Percentiles rank a stretch among this genome's conserved stretches.
These are phyloP conservation scores for Poteriospumella lacustris DNA, from an alignment of 108 stramenopile genomes.

Conservation along the genomic window DNA sequence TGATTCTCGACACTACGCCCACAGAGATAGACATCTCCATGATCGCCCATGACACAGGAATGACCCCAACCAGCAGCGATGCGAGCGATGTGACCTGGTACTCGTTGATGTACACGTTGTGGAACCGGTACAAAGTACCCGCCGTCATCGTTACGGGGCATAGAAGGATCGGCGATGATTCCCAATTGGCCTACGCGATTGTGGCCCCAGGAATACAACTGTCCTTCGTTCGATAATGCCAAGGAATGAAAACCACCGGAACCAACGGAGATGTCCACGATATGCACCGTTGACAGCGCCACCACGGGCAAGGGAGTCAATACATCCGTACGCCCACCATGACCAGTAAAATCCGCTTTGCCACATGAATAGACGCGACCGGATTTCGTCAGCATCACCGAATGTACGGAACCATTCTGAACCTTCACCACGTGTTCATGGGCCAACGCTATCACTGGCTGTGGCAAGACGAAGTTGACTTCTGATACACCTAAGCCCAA, in stretches of 20 bases:
- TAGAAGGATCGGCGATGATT: conserved; percentile 27
- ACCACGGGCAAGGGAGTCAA: conserved; percentile 35
- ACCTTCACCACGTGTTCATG: conserved; percentile 37
- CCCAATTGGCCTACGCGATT: conserved; percentile 49
- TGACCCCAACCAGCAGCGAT: conserved; percentile 55
- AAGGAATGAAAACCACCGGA: conserved; percentile 48
- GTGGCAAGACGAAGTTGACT: background rate
- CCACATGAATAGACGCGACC: conserved; percentile 43
- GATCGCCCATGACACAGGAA: conserved; percentile 40
- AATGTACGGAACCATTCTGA: conserved; percentile 41
- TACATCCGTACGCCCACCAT: conserved; percentile 36
- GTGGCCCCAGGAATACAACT: conserved; percentile 45
- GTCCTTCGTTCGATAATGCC: conserved; percentile 12
- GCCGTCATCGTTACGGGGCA: conserved; percentile 37
- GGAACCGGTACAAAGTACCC: conserved; percentile 39
- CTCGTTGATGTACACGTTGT: conserved; percentile 19
- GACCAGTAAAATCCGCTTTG: conserved; percentile 47
- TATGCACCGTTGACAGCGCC: conserved; percentile 27
- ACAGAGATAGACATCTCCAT: conserved; percentile 52
- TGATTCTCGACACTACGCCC: conserved; percentile 51
- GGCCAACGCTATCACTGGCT: conserved; percentile 20
- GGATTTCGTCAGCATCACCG: conserved; percentile 36
- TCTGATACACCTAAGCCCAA: conserved; percentile 35
- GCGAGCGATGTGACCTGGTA: background rate
- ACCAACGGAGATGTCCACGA: conserved; percentile 39